These are phyloP conservation scores for Protea cynaroides DNA, from an alignment of 164 flowering plant genomes.

Conservation along the genomic window DNA sequence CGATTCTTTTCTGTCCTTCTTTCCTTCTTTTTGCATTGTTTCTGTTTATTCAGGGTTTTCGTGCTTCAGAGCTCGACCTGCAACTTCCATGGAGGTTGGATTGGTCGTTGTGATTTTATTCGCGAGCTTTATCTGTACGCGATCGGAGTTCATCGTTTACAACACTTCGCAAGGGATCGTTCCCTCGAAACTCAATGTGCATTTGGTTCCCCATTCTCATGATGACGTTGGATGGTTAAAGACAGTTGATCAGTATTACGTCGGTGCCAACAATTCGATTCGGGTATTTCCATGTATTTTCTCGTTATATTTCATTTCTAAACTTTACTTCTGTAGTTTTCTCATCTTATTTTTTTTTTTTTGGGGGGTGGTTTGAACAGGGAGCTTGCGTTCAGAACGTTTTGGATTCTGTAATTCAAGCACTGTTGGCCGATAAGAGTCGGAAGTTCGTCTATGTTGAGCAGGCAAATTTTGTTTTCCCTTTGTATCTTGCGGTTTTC, in stretches of 20 bases:
- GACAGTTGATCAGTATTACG: slow-evolving; percentile 87
- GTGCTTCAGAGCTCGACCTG: not conserved
- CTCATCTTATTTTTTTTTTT: not conserved
- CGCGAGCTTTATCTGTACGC: slow-evolving; percentile 3
- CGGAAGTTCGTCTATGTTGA: slow-evolving; percentile 64
- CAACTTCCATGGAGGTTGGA: slow-evolving; percentile 3
- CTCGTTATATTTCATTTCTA: no score
- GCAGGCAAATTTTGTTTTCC: slow-evolving; percentile 18
- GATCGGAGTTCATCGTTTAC: slow-evolving; percentile 50
- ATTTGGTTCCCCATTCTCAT: slow-evolving; percentile 83
- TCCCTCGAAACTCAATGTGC: slow-evolving; percentile 68
- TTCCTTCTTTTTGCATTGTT: no score
- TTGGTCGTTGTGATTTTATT: slow-evolving; percentile 2
- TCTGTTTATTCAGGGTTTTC: not conserved
- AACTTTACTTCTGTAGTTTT: not conserved
- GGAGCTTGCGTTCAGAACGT: slow-evolving; percentile 71
- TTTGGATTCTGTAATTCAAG: slow-evolving; percentile 46
- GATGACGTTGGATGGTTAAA: slow-evolving; percentile 95
- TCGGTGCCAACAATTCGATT: slow-evolving; percentile 80
- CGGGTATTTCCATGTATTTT: slow-evolving; percentile 32
- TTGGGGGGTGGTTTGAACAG: slow-evolving; percentile 14
- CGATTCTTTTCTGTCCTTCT: no score
- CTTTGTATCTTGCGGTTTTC: no score
- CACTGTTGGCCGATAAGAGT: slow-evolving; percentile 50
- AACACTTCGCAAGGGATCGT: slow-evolving; percentile 49